These are phyloP conservation scores for Kodamaea nitidulidarum DNA, from an alignment of 805 yeast species.

Conservation along the genomic window DNA sequence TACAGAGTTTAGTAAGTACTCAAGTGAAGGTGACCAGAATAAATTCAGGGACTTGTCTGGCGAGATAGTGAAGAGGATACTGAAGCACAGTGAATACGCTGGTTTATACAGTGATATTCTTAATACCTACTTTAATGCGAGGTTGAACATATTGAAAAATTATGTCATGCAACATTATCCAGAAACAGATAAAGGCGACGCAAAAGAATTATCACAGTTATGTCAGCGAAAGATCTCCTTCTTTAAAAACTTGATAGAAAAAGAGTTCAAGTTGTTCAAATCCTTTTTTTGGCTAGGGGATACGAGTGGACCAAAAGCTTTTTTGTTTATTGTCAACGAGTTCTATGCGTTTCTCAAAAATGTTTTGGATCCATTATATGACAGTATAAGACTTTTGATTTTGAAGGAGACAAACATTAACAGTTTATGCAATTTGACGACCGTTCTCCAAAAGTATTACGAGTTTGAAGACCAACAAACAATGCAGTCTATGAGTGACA, in stretches of 20 bases:
- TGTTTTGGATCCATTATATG: slow-evolving; percentile 75
- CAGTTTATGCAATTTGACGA: slow-evolving; percentile 69
- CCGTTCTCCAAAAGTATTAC: slow-evolving; percentile 62
- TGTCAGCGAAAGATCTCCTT: slow-evolving; percentile 61
- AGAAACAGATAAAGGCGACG: not conserved
- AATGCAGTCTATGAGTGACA: slow-evolving; percentile 59
- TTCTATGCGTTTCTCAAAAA: slow-evolving; percentile 58
- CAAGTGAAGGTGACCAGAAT: slow-evolving; percentile 17
- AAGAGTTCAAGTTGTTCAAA: slow-evolving; percentile 58
- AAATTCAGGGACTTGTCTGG: slow-evolving; percentile 30
- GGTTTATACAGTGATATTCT: slow-evolving; percentile 68
- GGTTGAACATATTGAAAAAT: slow-evolving; percentile 47
- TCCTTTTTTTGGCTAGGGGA: slow-evolving; percentile 39
- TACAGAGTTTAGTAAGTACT: slow-evolving; percentile 48
- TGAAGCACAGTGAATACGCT: slow-evolving; percentile 48
- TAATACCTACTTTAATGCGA: slow-evolving; percentile 54
- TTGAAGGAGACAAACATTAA: slow-evolving; percentile 67
- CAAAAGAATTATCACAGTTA: slow-evolving; percentile 44
- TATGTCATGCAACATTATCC: slow-evolving; percentile 28
- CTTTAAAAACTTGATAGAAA: slow-evolving; percentile 54
- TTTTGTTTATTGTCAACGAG: slow-evolving; percentile 15
- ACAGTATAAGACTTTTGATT: slow-evolving; percentile 58
- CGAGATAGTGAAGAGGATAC: slow-evolving; percentile 36
- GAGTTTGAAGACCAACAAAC: slow-evolving; percentile 63
- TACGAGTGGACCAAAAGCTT: slow-evolving; percentile 10